These are phyloP conservation scores for Saxophila tyrrhenica DNA, from an alignment of 495 filamentous ascomycete species.

Conservation along the genomic window DNA sequence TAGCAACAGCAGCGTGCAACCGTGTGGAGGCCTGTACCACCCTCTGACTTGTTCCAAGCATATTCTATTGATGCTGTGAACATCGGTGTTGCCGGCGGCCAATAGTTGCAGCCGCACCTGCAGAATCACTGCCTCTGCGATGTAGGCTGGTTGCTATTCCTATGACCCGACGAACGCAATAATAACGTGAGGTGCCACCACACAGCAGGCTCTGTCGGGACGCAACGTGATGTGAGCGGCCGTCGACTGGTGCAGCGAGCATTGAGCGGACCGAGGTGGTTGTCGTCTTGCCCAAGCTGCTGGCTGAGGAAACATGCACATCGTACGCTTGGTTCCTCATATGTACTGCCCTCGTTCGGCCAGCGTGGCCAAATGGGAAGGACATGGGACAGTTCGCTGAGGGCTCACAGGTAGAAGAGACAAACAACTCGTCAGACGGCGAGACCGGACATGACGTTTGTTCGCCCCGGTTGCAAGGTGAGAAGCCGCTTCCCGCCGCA, in stretches of 20 bases:
- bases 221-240: not conserved
- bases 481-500: not conserved
- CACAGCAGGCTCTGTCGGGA: not conserved
- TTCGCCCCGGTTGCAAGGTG: not conserved
- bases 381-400: not conserved
- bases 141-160: not conserved
- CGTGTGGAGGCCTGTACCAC: not conserved
- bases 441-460: not conserved
- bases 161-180: not conserved
- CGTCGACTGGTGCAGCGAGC: not conserved
- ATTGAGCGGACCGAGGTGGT: not conserved
- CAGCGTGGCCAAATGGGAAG: not conserved
- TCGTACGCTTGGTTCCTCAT: not conserved
- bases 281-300: not conserved
- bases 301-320: not conserved
- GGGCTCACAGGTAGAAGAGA: not conserved
- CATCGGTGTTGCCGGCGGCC: not conserved
- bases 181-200: not conserved
- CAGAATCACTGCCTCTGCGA: not conserved
- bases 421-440: not conserved
- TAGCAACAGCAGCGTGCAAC: not conserved
- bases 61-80: not conserved
- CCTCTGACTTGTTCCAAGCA: not conserved
- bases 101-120: not conserved
- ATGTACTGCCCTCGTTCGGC: not conserved